Percentiles rank a stretch among this genome's conserved stretches.
phyloP scores from a whole-genome alignment of 2,329 filamentous ascomycete species.

The Alternaria angustiovoidea region DNA sequence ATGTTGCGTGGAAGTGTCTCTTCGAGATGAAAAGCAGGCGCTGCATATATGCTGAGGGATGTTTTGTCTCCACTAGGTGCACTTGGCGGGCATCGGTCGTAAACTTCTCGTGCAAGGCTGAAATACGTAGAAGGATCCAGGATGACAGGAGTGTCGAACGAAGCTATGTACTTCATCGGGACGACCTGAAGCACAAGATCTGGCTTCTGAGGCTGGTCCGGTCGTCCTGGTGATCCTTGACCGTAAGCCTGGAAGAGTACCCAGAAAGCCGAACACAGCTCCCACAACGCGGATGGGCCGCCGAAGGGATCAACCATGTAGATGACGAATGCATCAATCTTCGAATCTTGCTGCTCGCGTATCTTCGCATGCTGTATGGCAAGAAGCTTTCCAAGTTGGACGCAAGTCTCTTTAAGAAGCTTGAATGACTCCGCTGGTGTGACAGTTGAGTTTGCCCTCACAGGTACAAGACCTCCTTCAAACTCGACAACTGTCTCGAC shows the following conservation, averaged over 20 bases:
- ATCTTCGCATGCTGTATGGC: constrained; percentile 45
- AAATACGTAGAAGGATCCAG: constrained; percentile 67
- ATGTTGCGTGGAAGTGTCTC: constrained; percentile 73
- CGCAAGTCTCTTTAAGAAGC: constrained; percentile 45
- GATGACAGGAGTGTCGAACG: constrained; percentile 68
- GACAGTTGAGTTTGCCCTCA: constrained; percentile 24
- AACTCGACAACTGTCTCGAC: constrained; percentile 51
- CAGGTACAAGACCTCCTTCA: constrained; percentile 45
- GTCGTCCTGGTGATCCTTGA: constrained; percentile 58
- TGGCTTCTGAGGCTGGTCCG: constrained; percentile 41
- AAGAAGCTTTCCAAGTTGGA: constrained; percentile 53
- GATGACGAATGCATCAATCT: constrained; percentile 68
- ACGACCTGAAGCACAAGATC: constrained; percentile 82
- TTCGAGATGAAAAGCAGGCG: constrained; percentile 77
- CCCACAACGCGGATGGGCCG: constrained; percentile 65
- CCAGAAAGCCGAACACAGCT: constrained; percentile 78
- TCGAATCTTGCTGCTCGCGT: constrained; percentile 55
- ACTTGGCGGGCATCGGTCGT: constrained; percentile 73
- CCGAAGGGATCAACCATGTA: constrained; percentile 78
- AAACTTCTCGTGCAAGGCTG: constrained; percentile 75
- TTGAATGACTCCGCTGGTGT: constrained; percentile 38
- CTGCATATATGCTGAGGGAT: constrained; percentile 64
- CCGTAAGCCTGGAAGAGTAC: constrained; percentile 71
- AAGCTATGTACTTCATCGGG: constrained; percentile 72
- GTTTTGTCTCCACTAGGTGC: constrained; percentile 40